Base-by-base conservation (phyloP, 306 rosid genomes). In the Cicer bijugum region DNA sequence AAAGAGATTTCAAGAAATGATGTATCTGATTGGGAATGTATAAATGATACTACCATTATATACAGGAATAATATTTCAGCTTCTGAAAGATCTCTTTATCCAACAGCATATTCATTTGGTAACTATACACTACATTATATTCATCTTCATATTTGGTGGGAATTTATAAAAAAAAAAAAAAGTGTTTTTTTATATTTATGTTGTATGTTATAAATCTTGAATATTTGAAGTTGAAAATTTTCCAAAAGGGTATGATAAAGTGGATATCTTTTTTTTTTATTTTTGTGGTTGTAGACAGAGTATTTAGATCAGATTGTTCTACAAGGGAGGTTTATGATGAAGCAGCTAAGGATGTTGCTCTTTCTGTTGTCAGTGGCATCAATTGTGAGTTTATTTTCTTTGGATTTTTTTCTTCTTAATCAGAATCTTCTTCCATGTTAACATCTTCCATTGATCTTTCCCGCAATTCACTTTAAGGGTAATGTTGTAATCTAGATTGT, bases 61-160 rank as follows among this genome's bases (percentile, higher is more conserved):
- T 89, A 84, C 86, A 90, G 97, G 81, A 95, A 77, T 80, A 90
- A 84, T 46, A 84, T 95, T 82, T 87, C 97, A 48, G 88, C 90
- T 89, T 83, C 99, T 72, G 99, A 95, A 51, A 92, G 97, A 80
- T 91, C 99, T 77, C 79, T 94, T 75, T 95, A 90, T 82, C 99
- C 99, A 81, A 86, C 96, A 56, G 96, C 89, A 60, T 95, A 91
- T 52, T 75, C 99, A 83, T 95, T 95, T 77, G 99, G 99, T 95
- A 88, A 47, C 89, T 61, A 46, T 4, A 23, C 50, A 14, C 39
- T 57, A 43, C 10, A 65, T 66, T 72, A 43, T 56, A 53, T 79
- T 72, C 5, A 28, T 67, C 4, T 57, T 12, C 20, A 55, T 7
- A 47, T 64, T 67, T 68, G 33, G 67, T 43, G 45, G 68, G 15